phyloP scores from a whole-genome alignment of 2,329 filamentous ascomycete species.

The Tolypocladium tundrense region DNA sequence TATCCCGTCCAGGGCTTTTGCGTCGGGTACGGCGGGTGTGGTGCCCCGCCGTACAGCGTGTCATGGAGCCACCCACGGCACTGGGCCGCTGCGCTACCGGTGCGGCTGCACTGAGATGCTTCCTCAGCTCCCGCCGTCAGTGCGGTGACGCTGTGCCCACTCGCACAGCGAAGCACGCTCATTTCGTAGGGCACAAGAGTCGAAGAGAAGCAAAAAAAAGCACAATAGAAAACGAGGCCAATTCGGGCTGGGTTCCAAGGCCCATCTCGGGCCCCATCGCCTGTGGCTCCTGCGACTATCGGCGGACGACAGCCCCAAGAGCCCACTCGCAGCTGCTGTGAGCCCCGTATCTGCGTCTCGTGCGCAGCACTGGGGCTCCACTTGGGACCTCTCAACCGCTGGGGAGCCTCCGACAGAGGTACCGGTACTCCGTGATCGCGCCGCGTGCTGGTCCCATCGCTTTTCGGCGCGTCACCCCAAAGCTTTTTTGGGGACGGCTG shows the following conservation, averaged over 20 bases:
- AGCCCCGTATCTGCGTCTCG: not conserved
- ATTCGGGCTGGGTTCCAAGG: not conserved
- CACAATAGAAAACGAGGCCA: not conserved
- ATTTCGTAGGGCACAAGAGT: not conserved
- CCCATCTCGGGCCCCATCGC: not conserved
- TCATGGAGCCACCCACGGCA: not conserved
- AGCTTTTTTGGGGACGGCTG: constrained; percentile 5
- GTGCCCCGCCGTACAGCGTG: not conserved
- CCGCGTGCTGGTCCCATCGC: not conserved
- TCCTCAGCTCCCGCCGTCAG: not conserved
- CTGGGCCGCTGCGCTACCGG: not conserved
- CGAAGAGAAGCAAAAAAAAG: not conserved
- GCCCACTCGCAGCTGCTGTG: not conserved
- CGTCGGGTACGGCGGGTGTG: not conserved
- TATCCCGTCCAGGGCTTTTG: not conserved
- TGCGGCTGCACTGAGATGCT: not conserved
- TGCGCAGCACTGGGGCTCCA: not conserved
- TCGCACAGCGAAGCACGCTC: not conserved
- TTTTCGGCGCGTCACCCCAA: constrained; percentile 8
- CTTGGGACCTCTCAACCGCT: not conserved
- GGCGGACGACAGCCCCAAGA: not conserved
- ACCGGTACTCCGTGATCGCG: not conserved
- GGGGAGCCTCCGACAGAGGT: not conserved
- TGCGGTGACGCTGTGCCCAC: not conserved
- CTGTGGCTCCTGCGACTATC: not conserved